Conservation (phyloP, 2,329 filamentous ascomycete genomes). For the Apiospora koreana region DNA sequence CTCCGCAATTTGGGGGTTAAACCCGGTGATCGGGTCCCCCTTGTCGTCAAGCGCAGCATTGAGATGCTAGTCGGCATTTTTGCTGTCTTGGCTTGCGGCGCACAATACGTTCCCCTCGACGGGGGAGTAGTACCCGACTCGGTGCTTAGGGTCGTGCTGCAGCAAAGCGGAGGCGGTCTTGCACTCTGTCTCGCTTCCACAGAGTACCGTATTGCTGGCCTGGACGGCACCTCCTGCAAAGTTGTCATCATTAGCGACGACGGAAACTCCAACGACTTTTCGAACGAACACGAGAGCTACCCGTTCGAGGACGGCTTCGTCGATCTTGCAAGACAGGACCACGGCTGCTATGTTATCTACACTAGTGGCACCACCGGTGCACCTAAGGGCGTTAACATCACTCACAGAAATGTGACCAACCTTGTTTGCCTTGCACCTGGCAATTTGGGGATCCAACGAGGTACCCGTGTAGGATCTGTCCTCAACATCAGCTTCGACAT, state of each 20-base stretch:
- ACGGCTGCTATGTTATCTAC: constrained; percentile 43
- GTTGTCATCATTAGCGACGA: constrained; percentile 15
- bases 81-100: constrained; percentile 56
- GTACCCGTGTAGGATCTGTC: constrained; percentile 55
- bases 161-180: constrained; percentile 44
- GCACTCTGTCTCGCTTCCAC: constrained; percentile 49
- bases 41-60: constrained; percentile 55
- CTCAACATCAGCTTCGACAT: constrained; percentile 63
- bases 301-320: constrained; percentile 16
- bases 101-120: constrained; percentile 61
- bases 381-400: constrained; percentile 61
- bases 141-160: constrained; percentile 50
- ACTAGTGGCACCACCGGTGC: constrained; percentile 60
- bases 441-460: constrained; percentile 49
- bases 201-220: constrained; percentile 31
- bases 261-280: constrained; percentile 18
- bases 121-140: constrained; percentile 52
- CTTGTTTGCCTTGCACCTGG: constrained; percentile 52
- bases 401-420: constrained; percentile 56
- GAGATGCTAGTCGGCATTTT: constrained; percentile 60
- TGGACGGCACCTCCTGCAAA: constrained; percentile 32
- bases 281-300: constrained; percentile 11
- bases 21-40: constrained; percentile 50
- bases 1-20: constrained; percentile 41
- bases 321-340: constrained; percentile 20